These are phyloP conservation scores for Thinopyrum elongatum DNA, from an alignment of 176 grass and related monocot genomes.

Conservation along the genomic window DNA sequence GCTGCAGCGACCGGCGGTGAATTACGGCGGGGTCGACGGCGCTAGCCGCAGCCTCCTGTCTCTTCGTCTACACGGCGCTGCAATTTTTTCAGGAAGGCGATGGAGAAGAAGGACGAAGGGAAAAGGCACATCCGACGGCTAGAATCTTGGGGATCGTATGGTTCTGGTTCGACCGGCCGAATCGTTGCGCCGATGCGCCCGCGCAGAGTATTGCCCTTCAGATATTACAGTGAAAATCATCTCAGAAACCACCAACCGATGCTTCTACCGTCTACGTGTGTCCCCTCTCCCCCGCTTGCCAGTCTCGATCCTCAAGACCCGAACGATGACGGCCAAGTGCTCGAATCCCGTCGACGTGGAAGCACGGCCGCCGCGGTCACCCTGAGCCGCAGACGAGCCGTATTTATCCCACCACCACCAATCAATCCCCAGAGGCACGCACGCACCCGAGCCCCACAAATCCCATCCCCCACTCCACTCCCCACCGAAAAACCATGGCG, in stretches of 20 bases:
- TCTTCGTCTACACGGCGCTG: too few species aligned
- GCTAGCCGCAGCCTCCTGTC: too few species aligned
- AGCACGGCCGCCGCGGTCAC: slow-evolving; percentile 27
- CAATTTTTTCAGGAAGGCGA: too few species aligned
- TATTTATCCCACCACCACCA: slow-evolving; percentile 26
- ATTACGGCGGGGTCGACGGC: too few species aligned
- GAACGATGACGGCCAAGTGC: slow-evolving; percentile 23
- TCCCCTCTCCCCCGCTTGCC: not conserved
- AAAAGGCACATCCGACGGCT: too few species aligned
- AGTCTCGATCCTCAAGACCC: not conserved
- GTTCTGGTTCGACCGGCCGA: too few species aligned
- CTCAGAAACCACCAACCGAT: slow-evolving; percentile 2
- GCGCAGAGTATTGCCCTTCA: too few species aligned
- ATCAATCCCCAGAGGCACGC: slow-evolving; percentile 22
- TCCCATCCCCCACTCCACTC: not conserved
- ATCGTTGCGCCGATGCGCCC: too few species aligned
- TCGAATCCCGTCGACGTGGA: slow-evolving; percentile 47
- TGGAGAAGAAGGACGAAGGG: too few species aligned
- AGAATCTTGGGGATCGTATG: too few species aligned
- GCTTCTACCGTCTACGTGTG: not conserved
- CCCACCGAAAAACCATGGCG: slow-evolving; percentile 28
- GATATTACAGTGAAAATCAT: not conserved
- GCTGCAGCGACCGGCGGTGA: too few species aligned
- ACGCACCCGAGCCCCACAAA: slow-evolving; percentile 29
- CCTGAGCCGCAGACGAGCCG: slow-evolving; percentile 10